Conservation (phyloP, 129 eudicot genomes). For the Dittrichia graveolens region DNA sequence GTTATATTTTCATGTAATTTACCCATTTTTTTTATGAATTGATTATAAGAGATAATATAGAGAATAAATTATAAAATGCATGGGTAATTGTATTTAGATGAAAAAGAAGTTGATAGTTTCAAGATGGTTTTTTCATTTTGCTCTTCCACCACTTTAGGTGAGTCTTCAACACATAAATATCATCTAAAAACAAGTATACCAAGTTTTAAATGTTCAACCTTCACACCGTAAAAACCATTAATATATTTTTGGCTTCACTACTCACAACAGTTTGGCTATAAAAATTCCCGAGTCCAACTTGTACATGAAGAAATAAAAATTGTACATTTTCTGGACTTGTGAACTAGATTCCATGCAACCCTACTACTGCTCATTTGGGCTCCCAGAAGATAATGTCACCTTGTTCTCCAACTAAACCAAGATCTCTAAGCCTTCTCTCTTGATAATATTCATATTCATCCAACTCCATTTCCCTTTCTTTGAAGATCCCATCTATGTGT, state of each 20-base stretch:
- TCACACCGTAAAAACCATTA: too few relatives aligned
- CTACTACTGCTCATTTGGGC: slow-evolving; percentile 46
- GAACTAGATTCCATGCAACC: background rate
- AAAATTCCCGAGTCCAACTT: background rate
- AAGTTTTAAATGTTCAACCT: too few relatives aligned
- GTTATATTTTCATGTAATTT: too few relatives aligned
- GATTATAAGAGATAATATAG: too few relatives aligned
- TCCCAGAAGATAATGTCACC: slow-evolving; percentile 94
- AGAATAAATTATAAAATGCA: too few relatives aligned
- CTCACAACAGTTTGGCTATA: background rate
- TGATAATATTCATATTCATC: slow-evolving; percentile 82
- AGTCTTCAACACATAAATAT: too few relatives aligned
- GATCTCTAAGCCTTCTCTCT: slow-evolving; percentile 95
- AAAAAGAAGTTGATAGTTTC: too few relatives aligned
- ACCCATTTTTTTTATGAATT: too few relatives aligned
- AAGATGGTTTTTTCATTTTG: too few relatives aligned
- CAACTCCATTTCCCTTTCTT: slow-evolving; percentile 69
- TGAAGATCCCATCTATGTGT: slow-evolving; percentile 67
- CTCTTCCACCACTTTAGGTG: too few relatives aligned
- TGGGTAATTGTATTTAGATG: too few relatives aligned
- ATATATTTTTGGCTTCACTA: background rate
- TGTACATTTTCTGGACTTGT: slow-evolving; percentile 9
- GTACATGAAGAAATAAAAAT: slow-evolving; percentile 22
- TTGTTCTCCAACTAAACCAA: slow-evolving; percentile 93
- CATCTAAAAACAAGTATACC: too few relatives aligned